A percentile compares a stretch with the other conserved stretches of the same genome.
These are phyloP conservation scores for Tetraselmis chui DNA, from an alignment of 139 green algal species.

Conservation along the genomic window DNA sequence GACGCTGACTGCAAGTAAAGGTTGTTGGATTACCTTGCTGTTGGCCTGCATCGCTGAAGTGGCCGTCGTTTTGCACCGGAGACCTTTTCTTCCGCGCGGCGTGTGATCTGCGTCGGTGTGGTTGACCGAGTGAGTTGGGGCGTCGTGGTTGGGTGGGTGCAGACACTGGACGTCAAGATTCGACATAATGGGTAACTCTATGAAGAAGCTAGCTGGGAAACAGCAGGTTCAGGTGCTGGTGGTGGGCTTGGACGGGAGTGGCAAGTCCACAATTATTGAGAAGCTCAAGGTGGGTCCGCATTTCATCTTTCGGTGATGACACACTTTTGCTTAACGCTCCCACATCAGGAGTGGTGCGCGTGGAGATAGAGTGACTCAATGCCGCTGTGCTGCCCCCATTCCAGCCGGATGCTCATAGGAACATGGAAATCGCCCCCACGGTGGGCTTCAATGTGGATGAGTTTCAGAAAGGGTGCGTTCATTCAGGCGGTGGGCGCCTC, in stretches of 20 bases:
- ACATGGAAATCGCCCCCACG: slow-evolving; percentile 53
- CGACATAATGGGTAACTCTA: neutral
- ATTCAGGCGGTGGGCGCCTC: neutral
- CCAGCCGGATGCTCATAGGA: slow-evolving; percentile 42
- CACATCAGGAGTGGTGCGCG: neutral
- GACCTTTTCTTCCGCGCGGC: too few relatives aligned
- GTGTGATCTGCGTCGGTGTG: too few relatives aligned
- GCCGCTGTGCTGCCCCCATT: too few relatives aligned
- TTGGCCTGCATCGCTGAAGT: too few relatives aligned
- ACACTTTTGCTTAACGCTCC: neutral
- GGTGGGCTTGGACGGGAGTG: slow-evolving; percentile 75
- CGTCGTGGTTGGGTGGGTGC: too few relatives aligned
- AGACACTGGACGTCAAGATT: too few relatives aligned
- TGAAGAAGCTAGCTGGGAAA: neutral
- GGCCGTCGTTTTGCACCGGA: too few relatives aligned
- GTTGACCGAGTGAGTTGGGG: too few relatives aligned
- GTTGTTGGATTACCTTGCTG: too few relatives aligned
- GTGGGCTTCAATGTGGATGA: slow-evolving; percentile 66
- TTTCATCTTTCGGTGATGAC: neutral
- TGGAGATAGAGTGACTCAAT: neutral
- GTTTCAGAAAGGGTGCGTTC: slow-evolving; percentile 48
- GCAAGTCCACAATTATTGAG: slow-evolving; percentile 74
- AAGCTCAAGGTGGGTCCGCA: slow-evolving; percentile 36
- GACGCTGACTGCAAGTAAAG: too few relatives aligned
- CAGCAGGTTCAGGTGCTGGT: slow-evolving; percentile 58